phyloP scores from a whole-genome alignment of 306 rosid species.

The Hippophae gyantsensis region DNA sequence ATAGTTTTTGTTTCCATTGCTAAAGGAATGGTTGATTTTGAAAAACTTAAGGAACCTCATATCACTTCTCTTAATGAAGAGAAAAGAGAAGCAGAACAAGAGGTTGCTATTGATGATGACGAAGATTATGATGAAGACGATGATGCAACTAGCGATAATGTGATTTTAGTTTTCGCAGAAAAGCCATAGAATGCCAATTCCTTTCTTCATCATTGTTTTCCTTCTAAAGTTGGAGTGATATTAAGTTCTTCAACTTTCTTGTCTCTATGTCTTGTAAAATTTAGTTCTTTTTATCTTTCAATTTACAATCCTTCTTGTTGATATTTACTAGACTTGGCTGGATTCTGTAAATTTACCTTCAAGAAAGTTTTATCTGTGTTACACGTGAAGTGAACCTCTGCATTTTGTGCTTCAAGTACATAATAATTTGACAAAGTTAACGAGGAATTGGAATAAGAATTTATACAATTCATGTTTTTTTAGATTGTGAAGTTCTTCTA shows the following conservation, averaged over 20 bases:
- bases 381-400: constrained; percentile 63
- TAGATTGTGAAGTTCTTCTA: no score
- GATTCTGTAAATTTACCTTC: constrained; percentile 69
- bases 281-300: neutral
- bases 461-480: no score
- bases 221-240: constrained; percentile 74
- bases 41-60: neutral
- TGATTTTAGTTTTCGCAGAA: constrained; percentile 49
- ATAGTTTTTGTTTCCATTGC: neutral
- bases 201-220: constrained; percentile 55
- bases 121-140: constrained; percentile 1
- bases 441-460: no score
- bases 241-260: constrained; percentile 1
- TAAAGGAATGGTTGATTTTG: neutral
- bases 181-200: constrained; percentile 44
- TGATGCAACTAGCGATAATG: constrained; percentile 30
- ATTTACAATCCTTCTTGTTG: neutral
- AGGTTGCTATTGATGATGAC: neutral
- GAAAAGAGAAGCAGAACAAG: neutral
- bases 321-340: constrained; percentile 38
- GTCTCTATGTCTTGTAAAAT: neutral
- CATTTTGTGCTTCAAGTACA: constrained; percentile 79
- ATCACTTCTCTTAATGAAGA: neutral
- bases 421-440: no score
- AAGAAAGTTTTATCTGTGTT: constrained; percentile 48